A percentile compares a stretch with the other conserved stretches of the same genome.
phyloP scores from a whole-genome alignment of 176 grass and related monocot genomes.

The Calamus simplicifolius region DNA sequence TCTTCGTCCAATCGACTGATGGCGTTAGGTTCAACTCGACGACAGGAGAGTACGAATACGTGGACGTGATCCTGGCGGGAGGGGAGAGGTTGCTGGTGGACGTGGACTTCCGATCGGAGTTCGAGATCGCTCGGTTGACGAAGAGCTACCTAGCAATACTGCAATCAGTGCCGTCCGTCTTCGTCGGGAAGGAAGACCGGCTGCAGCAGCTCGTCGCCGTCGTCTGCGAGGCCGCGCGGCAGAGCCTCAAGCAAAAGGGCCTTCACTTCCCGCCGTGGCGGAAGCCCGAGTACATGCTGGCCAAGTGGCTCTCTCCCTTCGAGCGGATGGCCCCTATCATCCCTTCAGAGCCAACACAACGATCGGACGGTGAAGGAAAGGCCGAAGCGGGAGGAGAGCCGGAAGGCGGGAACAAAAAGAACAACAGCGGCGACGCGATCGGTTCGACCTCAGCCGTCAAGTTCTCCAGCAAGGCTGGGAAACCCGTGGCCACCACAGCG shows the following conservation, averaged over 20 bases:
- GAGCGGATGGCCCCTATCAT: conserved; percentile 20
- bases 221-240: conserved; percentile 45
- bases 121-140: conserved; percentile 73
- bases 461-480: too few species aligned
- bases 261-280: conserved; percentile 77
- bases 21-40: too few species aligned
- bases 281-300: conserved; percentile 83
- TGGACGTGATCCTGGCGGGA: conserved; percentile 51
- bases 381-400: too few species aligned
- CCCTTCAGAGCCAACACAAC: too few species aligned
- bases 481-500: neutral
- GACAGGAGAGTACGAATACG: conserved; percentile 63
- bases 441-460: too few species aligned
- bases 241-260: conserved; percentile 72
- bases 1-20: too few species aligned
- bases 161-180: conserved; percentile 53
- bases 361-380: too few species aligned
- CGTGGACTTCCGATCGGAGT: conserved; percentile 62
- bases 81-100: conserved; percentile 71
- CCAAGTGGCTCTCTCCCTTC: conserved; percentile 80
- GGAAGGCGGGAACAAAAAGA: too few species aligned
- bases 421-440: too few species aligned
- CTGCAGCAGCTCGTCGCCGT: conserved; percentile 58
- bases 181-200: conserved; percentile 68
- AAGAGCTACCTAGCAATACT: conserved; percentile 62